phyloP scores from a whole-genome alignment of 306 rosid species.

The Ceratonia siliqua region DNA sequence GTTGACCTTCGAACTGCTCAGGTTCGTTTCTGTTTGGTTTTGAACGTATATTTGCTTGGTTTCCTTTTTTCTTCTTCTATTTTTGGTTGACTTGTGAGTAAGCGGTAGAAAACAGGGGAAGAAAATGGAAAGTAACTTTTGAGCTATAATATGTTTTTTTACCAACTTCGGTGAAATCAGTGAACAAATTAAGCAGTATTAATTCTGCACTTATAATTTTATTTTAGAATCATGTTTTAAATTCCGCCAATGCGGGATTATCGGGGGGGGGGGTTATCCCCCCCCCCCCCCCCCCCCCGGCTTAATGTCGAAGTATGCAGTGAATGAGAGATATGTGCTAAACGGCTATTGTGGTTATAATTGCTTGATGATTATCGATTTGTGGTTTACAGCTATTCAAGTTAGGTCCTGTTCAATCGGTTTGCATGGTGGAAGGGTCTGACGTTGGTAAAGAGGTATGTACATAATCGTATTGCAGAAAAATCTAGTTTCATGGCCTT shows the following conservation, averaged over 20 bases:
- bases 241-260: too few relatives aligned
- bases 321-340: not conserved
- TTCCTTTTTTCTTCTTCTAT: too few relatives aligned
- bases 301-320: not conserved
- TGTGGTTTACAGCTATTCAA: slow-evolving; percentile 61
- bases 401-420: slow-evolving; percentile 57
- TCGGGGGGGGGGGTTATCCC: too few relatives aligned
- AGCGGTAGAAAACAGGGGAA: not conserved
- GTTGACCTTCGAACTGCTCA: slow-evolving; percentile 57
- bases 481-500: not conserved
- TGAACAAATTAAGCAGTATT: not conserved
- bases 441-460: slow-evolving; percentile 58
- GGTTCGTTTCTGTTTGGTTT: slow-evolving; percentile 43
- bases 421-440: slow-evolving; percentile 61
- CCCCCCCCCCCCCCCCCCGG: too few relatives aligned
- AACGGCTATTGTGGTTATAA: slow-evolving; percentile 1
- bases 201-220: not conserved
- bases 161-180: not conserved
- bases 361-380: slow-evolving; percentile 13
- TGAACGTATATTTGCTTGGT: not conserved
- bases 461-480: not conserved
- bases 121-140: not conserved
- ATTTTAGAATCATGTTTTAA: not conserved
- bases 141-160: not conserved
- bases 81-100: too few relatives aligned